These are phyloP conservation scores for Fusarium begoniae DNA, from an alignment of 2,329 filamentous ascomycete species.

Conservation along the genomic window DNA sequence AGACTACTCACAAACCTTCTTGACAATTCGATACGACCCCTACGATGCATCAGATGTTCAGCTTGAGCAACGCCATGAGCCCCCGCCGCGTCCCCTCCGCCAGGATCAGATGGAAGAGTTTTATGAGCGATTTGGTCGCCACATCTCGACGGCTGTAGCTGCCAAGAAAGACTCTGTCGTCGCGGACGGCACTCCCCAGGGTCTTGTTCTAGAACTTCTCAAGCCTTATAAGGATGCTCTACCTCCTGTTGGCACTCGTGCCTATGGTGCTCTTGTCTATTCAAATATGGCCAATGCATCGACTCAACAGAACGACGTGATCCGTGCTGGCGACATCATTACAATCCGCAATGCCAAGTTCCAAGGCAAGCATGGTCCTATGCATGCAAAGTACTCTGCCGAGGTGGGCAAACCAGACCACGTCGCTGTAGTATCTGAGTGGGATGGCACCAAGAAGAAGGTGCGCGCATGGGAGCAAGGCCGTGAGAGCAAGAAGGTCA, in stretches of 20 bases:
- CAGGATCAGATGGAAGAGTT: conserved; percentile 94
- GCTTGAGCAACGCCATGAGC: conserved; percentile 87
- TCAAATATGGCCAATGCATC: conserved; percentile 94
- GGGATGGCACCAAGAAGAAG: conserved; percentile 99
- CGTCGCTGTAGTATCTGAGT: conserved; percentile 90
- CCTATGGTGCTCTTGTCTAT: conserved; percentile 93
- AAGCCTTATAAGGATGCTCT: conserved; percentile 78
- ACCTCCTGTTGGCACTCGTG: conserved; percentile 83
- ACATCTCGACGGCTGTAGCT: conserved; percentile 75
- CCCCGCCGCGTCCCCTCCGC: conserved; percentile 80
- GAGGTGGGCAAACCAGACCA: conserved; percentile 92
- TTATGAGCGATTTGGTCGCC: conserved; percentile 82
- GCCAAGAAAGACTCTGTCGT: conserved; percentile 82
- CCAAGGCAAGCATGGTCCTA: conserved; percentile 91
- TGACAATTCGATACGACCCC: conserved; percentile 82
- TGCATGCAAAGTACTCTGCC: conserved; percentile 91
- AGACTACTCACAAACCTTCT: conserved; percentile 94
- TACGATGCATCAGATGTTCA: conserved; percentile 76
- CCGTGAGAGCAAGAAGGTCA: conserved; percentile 90
- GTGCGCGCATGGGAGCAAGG: conserved; percentile 96
- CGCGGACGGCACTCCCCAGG: conserved; percentile 83
- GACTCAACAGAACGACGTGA: conserved; percentile 90
- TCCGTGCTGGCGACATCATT: conserved; percentile 90
- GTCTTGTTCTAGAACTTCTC: conserved; percentile 82
- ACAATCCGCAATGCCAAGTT: conserved; percentile 93